A percentile compares a stretch with the other conserved stretches of the same genome.
Evolutionary conservation across 2,329 filamentous ascomycete species (phyloP).

Genomic region (Amphichorda felina): DNA sequence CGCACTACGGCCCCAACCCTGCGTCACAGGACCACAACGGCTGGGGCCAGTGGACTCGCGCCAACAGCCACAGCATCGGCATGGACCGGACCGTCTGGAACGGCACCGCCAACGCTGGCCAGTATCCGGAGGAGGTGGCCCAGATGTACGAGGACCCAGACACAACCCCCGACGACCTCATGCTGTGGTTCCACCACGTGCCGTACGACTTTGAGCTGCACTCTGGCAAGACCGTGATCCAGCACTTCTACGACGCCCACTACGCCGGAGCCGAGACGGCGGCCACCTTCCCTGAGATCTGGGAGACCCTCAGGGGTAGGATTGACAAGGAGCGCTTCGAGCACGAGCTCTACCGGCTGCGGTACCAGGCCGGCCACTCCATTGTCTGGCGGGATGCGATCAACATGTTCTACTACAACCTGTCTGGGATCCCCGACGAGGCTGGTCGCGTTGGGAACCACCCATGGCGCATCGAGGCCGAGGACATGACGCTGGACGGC

Average conservation of each 20-base stretch:
- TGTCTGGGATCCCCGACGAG: conserved; percentile 48
- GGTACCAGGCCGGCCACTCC: conserved; percentile 57
- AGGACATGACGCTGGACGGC: conserved; percentile 47
- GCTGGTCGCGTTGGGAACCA: conserved; percentile 45
- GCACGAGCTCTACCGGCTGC: conserved; percentile 44
- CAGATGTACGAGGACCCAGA: conserved; percentile 44
- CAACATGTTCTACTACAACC: conserved; percentile 49
- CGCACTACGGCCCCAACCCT: conserved; percentile 57
- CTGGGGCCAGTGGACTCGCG: conserved; percentile 62
- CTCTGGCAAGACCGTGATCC: conserved; percentile 54
- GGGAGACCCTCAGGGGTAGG: conserved; percentile 40
- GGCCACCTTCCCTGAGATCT: conserved; percentile 42
- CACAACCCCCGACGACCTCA: conserved; percentile 54
- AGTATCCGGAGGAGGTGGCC: conserved; percentile 52
- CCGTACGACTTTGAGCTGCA: conserved; percentile 51
- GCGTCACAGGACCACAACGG: conserved; percentile 53
- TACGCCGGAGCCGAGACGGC: conserved; percentile 47
- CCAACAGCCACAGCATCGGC: conserved; percentile 45
- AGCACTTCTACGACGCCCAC: conserved; percentile 54
- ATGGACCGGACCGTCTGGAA: conserved; percentile 62
- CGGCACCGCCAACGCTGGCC: conserved; percentile 52
- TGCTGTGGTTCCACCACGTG: conserved; percentile 68
- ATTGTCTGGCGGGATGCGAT: conserved; percentile 61
- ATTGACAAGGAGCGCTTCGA: conserved; percentile 50
- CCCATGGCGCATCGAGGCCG: conserved; percentile 56